Conservation (phyloP, 768 basidiomycete genomes). For the Solioccasus polychromus region DNA sequence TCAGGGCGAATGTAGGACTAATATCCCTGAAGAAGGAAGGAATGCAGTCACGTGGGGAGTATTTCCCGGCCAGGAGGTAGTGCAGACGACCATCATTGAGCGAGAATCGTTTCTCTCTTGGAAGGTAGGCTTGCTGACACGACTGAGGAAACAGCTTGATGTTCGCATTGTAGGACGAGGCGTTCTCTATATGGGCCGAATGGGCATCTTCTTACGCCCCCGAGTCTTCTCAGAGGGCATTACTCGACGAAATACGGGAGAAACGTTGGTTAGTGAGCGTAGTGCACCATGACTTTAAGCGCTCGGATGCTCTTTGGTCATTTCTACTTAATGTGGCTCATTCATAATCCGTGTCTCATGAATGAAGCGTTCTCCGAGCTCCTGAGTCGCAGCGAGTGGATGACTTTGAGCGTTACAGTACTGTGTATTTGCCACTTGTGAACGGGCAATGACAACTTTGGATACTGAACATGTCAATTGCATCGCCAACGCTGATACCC, state of each 20-base stretch:
- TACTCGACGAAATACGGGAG: conserved; percentile 71
- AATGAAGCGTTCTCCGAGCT: no score
- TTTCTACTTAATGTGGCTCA: conserved; percentile 57
- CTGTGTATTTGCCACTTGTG: no score
- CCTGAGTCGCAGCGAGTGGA: no score
- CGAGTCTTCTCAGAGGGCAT: conserved; percentile 60
- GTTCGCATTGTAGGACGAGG: conserved; percentile 69
- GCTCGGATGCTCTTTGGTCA: conserved; percentile 74
- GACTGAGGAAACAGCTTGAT: background rate
- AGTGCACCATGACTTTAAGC: conserved; percentile 91
- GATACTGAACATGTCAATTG: conserved; percentile 53
- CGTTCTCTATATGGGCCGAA: conserved; percentile 92
- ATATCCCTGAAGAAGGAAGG: conserved; percentile 72
- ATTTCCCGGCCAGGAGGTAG: conserved; percentile 94
- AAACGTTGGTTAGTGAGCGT: conserved; percentile 89
- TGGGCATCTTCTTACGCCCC: conserved; percentile 90
- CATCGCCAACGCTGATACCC: conserved; percentile 73
- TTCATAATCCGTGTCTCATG: background rate
- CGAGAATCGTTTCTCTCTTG: conserved; percentile 91
- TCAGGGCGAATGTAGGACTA: conserved; percentile 77
- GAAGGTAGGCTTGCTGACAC: conserved; percentile 62
- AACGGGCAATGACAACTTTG: no score
- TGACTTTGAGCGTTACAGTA: no score
- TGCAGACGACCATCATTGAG: conserved; percentile 96
- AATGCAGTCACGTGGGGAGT: conserved; percentile 99